Conservation (phyloP, 1,284 basidiomycete species). For the Coniferiporia sulphurascens region DNA sequence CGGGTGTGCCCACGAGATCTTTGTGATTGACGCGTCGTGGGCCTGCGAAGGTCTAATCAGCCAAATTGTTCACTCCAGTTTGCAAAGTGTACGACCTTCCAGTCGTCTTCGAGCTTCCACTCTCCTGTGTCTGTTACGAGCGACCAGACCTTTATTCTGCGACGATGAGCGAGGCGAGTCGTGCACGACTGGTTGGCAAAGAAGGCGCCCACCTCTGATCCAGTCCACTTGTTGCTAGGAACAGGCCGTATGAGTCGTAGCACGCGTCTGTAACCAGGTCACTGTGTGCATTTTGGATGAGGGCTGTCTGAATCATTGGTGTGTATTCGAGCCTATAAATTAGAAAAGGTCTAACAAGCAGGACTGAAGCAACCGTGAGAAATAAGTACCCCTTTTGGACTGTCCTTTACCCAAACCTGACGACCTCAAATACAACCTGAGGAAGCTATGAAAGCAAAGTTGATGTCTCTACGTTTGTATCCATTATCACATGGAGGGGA, state of each 20-base stretch:
- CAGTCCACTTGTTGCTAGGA: constrained; percentile 69
- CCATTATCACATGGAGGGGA: no score
- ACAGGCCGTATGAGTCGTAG: constrained; percentile 87
- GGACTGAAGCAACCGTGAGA: background rate
- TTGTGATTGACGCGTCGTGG: constrained; percentile 82
- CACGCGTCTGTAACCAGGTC: constrained; percentile 80
- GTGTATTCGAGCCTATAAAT: background rate
- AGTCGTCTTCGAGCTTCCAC: constrained; percentile 79
- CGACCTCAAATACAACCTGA: no score
- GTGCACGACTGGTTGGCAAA: background rate
- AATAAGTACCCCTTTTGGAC: no score
- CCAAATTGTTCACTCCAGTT: background rate
- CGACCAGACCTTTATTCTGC: constrained; percentile 80
- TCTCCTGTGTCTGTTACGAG: constrained; percentile 62
- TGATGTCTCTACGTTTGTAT: no score
- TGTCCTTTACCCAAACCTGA: no score
- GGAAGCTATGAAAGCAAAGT: no score
- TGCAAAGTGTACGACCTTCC: constrained; percentile 59
- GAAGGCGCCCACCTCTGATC: constrained; percentile 59
- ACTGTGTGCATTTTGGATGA: constrained; percentile 68
- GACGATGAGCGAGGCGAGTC: constrained; percentile 10
- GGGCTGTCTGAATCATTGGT: constrained; percentile 66
- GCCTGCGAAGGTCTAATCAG: constrained; percentile 46
- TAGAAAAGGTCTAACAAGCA: background rate
- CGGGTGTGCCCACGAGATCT: constrained; percentile 85